Evolutionary conservation across 768 basidiomycete species (phyloP).

Genomic region (Scleroderma bovista): DNA sequence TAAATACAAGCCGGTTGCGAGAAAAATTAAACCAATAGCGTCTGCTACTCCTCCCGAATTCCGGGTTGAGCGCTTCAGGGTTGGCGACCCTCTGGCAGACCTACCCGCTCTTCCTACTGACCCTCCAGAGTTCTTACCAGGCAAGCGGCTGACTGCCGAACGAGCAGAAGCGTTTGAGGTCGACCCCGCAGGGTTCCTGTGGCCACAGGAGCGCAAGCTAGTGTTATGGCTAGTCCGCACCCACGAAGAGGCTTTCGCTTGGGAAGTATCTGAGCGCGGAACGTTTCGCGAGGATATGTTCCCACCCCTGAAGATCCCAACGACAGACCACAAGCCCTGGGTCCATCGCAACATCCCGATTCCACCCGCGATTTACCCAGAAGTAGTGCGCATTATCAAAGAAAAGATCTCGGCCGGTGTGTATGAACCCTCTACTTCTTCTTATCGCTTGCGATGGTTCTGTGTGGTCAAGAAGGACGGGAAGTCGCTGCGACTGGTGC

Average conservation of each 20-base stretch:
- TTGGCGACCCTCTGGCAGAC: background rate
- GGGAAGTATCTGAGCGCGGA: slow-evolving; percentile 31
- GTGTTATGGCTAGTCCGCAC: background rate
- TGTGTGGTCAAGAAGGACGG: slow-evolving; percentile 31
- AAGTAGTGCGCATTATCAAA: slow-evolving; percentile 25
- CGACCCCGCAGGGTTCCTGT: background rate
- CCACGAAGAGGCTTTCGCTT: slow-evolving; percentile 27
- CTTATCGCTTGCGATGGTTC: background rate
- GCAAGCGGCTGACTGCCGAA: background rate
- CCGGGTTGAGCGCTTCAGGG: background rate
- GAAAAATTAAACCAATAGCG: background rate
- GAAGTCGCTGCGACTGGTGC: slow-evolving; percentile 29
- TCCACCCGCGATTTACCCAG: slow-evolving; percentile 16
- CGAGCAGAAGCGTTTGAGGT: background rate
- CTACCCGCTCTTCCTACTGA: background rate
- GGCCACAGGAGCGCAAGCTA: background rate
- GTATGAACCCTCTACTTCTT: slow-evolving; percentile 26
- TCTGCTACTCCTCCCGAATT: background rate
- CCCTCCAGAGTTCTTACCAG: background rate
- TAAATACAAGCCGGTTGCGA: background rate
- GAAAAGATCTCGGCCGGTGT: slow-evolving; percentile 32
- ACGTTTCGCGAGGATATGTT: slow-evolving; percentile 28
- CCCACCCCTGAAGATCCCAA: slow-evolving; percentile 26
- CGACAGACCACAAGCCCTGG: slow-evolving; percentile 31
- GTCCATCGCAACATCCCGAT: slow-evolving; percentile 27